Conservation (phyloP, 768 basidiomycete genomes). For the Crassisporium funariophilum region DNA sequence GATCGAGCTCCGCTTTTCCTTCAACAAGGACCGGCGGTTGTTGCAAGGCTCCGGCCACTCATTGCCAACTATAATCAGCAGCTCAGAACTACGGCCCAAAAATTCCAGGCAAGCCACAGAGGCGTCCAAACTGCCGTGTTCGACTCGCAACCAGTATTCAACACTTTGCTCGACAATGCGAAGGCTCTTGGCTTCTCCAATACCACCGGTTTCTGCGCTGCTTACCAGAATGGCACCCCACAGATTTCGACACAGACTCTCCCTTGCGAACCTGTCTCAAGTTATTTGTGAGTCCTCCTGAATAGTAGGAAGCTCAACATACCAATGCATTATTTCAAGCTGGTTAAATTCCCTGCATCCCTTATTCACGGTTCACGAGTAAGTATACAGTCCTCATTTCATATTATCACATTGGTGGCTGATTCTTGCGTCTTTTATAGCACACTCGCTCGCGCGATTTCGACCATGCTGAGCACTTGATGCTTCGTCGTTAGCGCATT, state of each 20-base stretch:
- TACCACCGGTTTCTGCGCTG: constrained; percentile 57
- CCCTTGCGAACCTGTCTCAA: constrained; percentile 64
- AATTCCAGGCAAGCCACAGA: constrained; percentile 43
- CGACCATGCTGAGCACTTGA: constrained; percentile 43
- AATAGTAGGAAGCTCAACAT: background rate
- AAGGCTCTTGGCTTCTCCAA: constrained; percentile 59
- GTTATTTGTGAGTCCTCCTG: constrained; percentile 55
- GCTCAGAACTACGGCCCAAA: constrained; percentile 36
- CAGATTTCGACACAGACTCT: constrained; percentile 52
- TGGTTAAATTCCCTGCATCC: constrained; percentile 67
- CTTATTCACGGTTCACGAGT: constrained; percentile 65
- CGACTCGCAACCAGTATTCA: constrained; percentile 61
- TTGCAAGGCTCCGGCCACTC: constrained; percentile 34
- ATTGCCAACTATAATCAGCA: constrained; percentile 55
- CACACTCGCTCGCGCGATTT: constrained; percentile 52
- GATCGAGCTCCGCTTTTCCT: constrained; percentile 52
- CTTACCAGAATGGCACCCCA: constrained; percentile 61
- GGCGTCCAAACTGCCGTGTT: constrained; percentile 52
- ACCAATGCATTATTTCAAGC: constrained; percentile 35
- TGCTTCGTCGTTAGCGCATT: too few relatives aligned
- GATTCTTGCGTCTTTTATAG: constrained; percentile 26
- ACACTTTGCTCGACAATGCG: constrained; percentile 55
- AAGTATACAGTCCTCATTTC: constrained; percentile 19
- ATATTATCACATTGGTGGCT: background rate
- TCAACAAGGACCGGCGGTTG: constrained; percentile 39